Base-by-base conservation (phyloP, 805 yeast genomes). In the Wickerhamomyces hampshirensis region DNA sequence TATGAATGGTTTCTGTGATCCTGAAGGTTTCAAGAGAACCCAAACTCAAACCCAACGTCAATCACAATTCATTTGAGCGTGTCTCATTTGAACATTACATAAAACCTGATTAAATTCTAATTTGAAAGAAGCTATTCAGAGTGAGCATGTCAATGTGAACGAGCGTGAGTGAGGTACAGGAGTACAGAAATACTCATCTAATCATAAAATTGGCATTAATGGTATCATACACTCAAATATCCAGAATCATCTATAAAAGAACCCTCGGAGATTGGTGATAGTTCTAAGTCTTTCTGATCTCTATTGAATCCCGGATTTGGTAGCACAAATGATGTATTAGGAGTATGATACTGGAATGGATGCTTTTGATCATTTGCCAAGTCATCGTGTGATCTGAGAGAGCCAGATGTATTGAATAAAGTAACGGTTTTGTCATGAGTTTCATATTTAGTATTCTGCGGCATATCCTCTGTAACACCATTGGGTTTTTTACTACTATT, bases 381-480 rank as follows among this genome's bases (percentile, higher is more conserved):
- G 4, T 30, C 27, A 33, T 17, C 11, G 15, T 16, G 24, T 11
- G 42, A 31, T 13, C 39, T 33, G 1, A 35, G 11, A 0, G 48
- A 38, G 6, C 29, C 30, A 14, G 51, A 30, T 16, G 43, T 42
- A 28, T 58, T 49, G 42, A 65, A 65, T 23, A 65, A 50, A 0
- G 71, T 66, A 0, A 65, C 68, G 0, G 68, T 65, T 40, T 61
- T 65, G 29, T 62, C 59, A 28, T 54, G 57, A 2, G 58, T 48
- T 37, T 64, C 60, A 13, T 65, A 43, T 35, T 58, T 63, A 36
- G 62, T 60, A 26, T 55, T 60, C n/a, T 53, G 48, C 2, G 62
- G 60, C 1, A 49, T 37, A 2, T 56, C 58, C 1, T 53, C 50
- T 1, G 47, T 52, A 0, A 48, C 35, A 3, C 63, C 39, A 6